Evolutionary conservation across 805 yeast genomes (phyloP).

Genomic region (Wickerhamomyces bovis): DNA sequence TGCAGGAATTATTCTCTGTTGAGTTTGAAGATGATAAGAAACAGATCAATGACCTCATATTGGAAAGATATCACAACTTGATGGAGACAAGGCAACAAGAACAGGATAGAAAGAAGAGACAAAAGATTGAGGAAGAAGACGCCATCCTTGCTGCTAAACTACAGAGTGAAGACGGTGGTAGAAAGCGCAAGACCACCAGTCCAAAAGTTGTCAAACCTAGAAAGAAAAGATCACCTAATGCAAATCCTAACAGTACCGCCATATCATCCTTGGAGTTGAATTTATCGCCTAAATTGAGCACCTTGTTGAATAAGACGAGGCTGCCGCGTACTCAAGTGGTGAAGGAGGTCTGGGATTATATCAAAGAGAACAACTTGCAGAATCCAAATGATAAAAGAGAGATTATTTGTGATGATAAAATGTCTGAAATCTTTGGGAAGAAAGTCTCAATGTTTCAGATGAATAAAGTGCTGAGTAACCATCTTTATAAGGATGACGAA

Average conservation of each 20-base stretch:
- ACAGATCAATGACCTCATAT: slow-evolving; percentile 51
- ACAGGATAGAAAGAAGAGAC: slow-evolving; percentile 24
- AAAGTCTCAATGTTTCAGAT: slow-evolving; percentile 52
- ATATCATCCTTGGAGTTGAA: slow-evolving; percentile 35
- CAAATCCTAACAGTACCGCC: slow-evolving; percentile 19
- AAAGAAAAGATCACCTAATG: slow-evolving; percentile 6
- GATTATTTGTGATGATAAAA: slow-evolving; percentile 54
- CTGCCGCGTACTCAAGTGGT: slow-evolving; percentile 68
- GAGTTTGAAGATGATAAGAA: slow-evolving; percentile 48
- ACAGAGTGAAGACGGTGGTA: slow-evolving; percentile 26
- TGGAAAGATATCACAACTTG: slow-evolving; percentile 48
- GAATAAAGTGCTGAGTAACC: slow-evolving; percentile 48
- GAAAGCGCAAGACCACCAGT: slow-evolving; percentile 8
- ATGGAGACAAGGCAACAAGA: slow-evolving; percentile 32
- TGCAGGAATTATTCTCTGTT: slow-evolving; percentile 60
- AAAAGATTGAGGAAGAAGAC: slow-evolving; percentile 42
- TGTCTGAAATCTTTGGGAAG: slow-evolving; percentile 55
- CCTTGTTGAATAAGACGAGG: slow-evolving; percentile 38
- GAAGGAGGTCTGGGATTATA: slow-evolving; percentile 63
- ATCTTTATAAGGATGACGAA: slow-evolving; percentile 35
- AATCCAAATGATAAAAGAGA: slow-evolving; percentile 61
- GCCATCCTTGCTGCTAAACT: slow-evolving; percentile 46
- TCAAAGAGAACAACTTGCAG: slow-evolving; percentile 56
- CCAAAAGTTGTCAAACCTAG: slow-evolving; percentile 7
- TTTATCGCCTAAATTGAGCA: slow-evolving; percentile 46